Conservation (phyloP, 176 grass and related monocot genomes). For the Cenchrus fungigraminus region DNA sequence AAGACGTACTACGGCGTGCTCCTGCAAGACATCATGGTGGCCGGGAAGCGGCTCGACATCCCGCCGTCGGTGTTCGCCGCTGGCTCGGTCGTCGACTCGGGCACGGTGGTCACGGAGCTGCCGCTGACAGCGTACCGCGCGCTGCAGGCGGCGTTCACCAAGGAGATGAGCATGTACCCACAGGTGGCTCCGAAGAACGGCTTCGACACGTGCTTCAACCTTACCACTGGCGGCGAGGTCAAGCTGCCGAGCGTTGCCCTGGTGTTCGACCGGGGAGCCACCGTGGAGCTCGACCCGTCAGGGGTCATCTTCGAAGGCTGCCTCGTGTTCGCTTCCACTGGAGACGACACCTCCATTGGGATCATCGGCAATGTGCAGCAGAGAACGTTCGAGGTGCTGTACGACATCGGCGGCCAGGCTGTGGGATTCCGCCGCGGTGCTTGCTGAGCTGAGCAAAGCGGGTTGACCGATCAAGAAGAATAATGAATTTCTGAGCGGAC, state of each 20-base stretch:
- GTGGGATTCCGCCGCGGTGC: conserved; percentile 49
- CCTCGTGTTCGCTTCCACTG: neutral
- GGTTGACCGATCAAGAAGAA: too few relatives aligned
- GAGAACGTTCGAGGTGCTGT: conserved; percentile 62
- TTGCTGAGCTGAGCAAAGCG: conserved; percentile 27
- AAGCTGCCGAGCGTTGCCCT: neutral
- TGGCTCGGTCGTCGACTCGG: neutral
- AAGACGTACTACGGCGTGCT: neutral
- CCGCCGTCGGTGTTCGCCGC: neutral
- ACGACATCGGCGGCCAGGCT: conserved; percentile 43
- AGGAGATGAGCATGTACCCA: neutral
- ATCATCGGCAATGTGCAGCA: conserved; percentile 82
- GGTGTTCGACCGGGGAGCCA: neutral
- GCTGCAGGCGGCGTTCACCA: neutral
- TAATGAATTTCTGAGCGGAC: too few relatives aligned
- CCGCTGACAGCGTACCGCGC: neutral
- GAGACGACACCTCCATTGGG: neutral
- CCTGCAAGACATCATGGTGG: neutral
- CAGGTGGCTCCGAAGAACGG: fast-evolving
- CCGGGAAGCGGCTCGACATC: neutral
- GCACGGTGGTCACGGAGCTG: neutral
- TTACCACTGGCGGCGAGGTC: neutral
- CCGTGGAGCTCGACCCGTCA: neutral
- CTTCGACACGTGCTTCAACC: conserved; percentile 12
- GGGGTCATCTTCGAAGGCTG: neutral